Base-by-base conservation (phyloP, 306 rosid genomes). In the Datisca glomerata region DNA sequence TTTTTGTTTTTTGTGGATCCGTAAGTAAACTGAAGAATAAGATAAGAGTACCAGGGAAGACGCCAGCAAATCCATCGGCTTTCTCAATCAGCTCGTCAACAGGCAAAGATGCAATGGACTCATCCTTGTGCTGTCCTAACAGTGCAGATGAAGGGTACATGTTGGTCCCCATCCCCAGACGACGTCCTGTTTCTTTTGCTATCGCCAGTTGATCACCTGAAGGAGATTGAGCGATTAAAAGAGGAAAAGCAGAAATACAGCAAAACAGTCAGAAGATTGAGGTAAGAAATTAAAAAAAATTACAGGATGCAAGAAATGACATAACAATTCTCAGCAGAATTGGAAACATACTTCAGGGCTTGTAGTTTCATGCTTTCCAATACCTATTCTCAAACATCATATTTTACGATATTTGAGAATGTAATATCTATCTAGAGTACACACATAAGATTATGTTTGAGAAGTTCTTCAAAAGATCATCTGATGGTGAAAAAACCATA, bases 101-200 rank as follows among this genome's bases (percentile, higher is more conserved):
- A 1, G 96, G 98, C 49, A 85, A 65, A 60, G 98, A 78, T 6
- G 61, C 69, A 62, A 91, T 85, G 1, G 96, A 85, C 54, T 80
- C 98, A 47, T 91, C 98, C 76, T 85, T 91, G 52, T 85, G 40
- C 64, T 91, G 96, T 53, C 98, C 96, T 49, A 91, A 75, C 63
- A 91, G 71, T 50, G 98, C 98, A 49, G 96, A 91, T 41, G 98
- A 78, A 43, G 98, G 98, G 64, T 91, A 91, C 96, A 91, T 91
- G 45, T 91, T 91, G 51, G 98, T 91, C 42, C 98, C 98, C 98
- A 91, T 91, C 58, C 98, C 98, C 80, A 91, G 60, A 17, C 98
- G 81, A 35, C 98, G 98, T 10, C 98, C 98, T 1, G 98, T 91
- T 69, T 91, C 98, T 85, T 91, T 91, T 49, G 94, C 98, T 13